phyloP scores from a whole-genome alignment of 352 stramenopile species.

The Phytopythium cucurbitacearum region DNA sequence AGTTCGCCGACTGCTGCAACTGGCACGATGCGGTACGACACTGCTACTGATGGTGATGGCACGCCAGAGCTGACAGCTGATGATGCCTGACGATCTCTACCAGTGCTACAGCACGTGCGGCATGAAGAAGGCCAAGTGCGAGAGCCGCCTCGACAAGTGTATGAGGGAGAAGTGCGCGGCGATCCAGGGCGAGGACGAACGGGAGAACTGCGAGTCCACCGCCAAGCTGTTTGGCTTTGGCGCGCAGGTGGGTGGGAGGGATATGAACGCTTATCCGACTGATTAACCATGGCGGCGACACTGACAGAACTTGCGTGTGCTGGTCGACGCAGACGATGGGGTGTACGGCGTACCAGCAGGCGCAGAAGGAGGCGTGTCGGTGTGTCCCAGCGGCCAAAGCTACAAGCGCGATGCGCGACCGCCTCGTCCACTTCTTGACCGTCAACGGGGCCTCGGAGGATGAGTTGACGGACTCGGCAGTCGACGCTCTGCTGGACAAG shows the following conservation, averaged over 20 bases:
- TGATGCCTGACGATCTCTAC: background rate
- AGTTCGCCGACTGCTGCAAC: slow-evolving; percentile 76
- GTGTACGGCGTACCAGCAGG: slow-evolving; percentile 57
- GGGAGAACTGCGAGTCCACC: slow-evolving; percentile 52
- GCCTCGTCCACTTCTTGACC: slow-evolving; percentile 55
- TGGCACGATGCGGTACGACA: slow-evolving; percentile 67
- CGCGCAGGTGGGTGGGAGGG: slow-evolving; percentile 26
- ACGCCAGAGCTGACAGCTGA: background rate
- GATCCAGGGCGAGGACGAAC: slow-evolving; percentile 12
- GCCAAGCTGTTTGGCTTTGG: slow-evolving; percentile 63
- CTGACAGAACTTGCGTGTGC: background rate
- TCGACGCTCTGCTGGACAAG: slow-evolving; percentile 57
- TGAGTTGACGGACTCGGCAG: slow-evolving; percentile 27
- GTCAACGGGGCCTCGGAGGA: slow-evolving; percentile 30
- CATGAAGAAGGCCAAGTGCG: slow-evolving; percentile 67
- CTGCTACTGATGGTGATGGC: background rate
- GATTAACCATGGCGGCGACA: too few species aligned
- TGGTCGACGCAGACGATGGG: slow-evolving; percentile 41
- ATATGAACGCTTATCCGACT: background rate
- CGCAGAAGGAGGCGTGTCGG: slow-evolving; percentile 65
- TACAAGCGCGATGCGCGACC: slow-evolving; percentile 25
- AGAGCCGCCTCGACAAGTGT: slow-evolving; percentile 69
- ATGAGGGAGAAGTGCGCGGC: slow-evolving; percentile 53
- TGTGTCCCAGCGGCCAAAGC: slow-evolving; percentile 37
- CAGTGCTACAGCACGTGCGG: slow-evolving; percentile 81